These are phyloP conservation scores for Cercospora sp. DNA, from an alignment of 2,329 filamentous ascomycete species.

Conservation along the genomic window DNA sequence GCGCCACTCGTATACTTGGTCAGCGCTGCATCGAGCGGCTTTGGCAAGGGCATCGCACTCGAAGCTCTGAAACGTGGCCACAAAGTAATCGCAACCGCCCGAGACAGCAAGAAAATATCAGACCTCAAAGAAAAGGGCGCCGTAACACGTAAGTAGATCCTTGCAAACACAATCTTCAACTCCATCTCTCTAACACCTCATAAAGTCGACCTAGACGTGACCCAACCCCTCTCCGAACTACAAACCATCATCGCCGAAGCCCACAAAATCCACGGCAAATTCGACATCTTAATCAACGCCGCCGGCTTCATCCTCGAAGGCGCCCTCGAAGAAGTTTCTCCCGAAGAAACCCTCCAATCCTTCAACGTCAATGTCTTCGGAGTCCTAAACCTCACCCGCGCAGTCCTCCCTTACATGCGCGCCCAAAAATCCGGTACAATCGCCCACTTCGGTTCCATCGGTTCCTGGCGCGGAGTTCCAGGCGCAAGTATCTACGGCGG, in stretches of 20 bases:
- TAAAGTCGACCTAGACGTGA: conserved; percentile 41
- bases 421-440: conserved; percentile 25
- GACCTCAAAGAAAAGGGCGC: conserved; percentile 25
- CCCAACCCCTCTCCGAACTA: conserved; percentile 42
- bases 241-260: conserved; percentile 40
- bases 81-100: conserved; percentile 49
- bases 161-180: too few relatives aligned
- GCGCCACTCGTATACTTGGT: conserved; percentile 35
- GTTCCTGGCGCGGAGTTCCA: conserved; percentile 45
- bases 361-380: conserved; percentile 33
- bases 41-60: conserved; percentile 49
- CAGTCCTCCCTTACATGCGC: conserved; percentile 31
- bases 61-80: conserved; percentile 47
- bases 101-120: conserved; percentile 35
- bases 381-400: conserved; percentile 26
- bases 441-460: conserved; percentile 48
- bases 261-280: conserved; percentile 38
- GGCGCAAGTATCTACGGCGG: conserved; percentile 44
- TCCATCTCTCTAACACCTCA: too few relatives aligned
- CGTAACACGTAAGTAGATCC: conserved; percentile 4
- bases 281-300: conserved; percentile 46
- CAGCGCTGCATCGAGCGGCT: conserved; percentile 49
- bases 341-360: conserved; percentile 19
- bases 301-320: conserved; percentile 38
- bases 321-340: conserved; percentile 24